Conservation (phyloP, 768 basidiomycete genomes). For the Pisolithus orientalis region DNA sequence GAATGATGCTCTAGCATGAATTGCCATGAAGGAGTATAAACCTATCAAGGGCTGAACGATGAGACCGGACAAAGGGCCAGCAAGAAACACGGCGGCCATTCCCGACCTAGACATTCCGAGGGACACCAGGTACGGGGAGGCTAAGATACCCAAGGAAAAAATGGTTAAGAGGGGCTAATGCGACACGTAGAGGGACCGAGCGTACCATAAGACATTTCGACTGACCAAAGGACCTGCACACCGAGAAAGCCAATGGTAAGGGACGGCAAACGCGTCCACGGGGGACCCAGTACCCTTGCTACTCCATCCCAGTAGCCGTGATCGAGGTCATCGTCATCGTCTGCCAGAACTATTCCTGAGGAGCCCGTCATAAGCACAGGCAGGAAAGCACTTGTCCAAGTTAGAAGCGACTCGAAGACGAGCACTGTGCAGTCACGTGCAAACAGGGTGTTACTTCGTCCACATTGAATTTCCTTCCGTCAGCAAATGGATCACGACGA, state of each 20-base stretch:
- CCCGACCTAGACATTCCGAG: slow-evolving; percentile 81
- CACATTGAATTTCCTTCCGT: neutral
- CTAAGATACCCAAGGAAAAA: slow-evolving; percentile 24
- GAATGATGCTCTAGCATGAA: neutral
- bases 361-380: slow-evolving; percentile 43
- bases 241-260: slow-evolving; percentile 79
- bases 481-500: slow-evolving; percentile 3
- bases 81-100: slow-evolving; percentile 89
- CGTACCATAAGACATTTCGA: slow-evolving; percentile 87
- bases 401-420: too few species aligned
- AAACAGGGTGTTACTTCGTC: neutral
- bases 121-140: slow-evolving; percentile 85
- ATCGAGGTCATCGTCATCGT: slow-evolving; percentile 33
- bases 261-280: slow-evolving; percentile 58
- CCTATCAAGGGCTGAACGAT: slow-evolving; percentile 90
- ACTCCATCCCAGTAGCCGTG: slow-evolving; percentile 43
- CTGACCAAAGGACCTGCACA: slow-evolving; percentile 86
- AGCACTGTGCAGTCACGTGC: neutral
- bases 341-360: slow-evolving; percentile 38
- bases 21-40: slow-evolving; percentile 14
- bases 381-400: too few species aligned
- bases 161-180: neutral
- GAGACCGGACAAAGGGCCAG: slow-evolving; percentile 85
- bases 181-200: neutral
- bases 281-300: slow-evolving; percentile 59